Evolutionary conservation across 2,329 filamentous ascomycete genomes (phyloP).

Genomic region (Thielaviopsis musarum): DNA sequence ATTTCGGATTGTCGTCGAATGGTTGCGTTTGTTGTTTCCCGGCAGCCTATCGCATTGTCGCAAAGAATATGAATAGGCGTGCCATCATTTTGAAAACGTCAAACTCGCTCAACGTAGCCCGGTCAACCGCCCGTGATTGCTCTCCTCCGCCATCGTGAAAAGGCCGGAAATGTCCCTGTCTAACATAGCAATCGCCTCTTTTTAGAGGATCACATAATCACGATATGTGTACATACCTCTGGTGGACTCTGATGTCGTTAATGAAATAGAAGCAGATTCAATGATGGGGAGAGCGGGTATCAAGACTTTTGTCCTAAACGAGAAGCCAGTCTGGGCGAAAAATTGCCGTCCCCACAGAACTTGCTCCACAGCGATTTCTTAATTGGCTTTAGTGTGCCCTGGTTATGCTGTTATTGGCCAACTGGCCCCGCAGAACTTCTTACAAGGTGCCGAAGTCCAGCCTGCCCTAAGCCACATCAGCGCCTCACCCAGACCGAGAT

Average conservation of each 20-base stretch:
- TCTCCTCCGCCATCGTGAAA: constrained; percentile 40
- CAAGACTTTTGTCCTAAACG: constrained; percentile 1
- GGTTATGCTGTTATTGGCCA: neutral
- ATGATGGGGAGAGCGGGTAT: constrained; percentile 7
- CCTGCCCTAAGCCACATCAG: constrained; percentile 8
- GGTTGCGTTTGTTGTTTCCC: neutral
- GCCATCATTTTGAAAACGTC: neutral
- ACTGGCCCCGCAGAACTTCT: neutral
- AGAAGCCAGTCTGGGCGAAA: constrained; percentile 1
- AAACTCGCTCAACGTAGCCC: constrained; percentile 1
- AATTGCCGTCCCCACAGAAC: constrained; percentile 10
- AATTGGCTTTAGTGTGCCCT: constrained; percentile 21
- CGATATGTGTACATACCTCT: constrained; percentile 9
- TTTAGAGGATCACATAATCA: neutral
- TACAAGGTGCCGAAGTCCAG: too few relatives aligned
- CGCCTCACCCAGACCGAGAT: neutral
- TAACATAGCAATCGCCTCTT: constrained; percentile 7
- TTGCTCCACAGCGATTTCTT: neutral
- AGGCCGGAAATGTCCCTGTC: constrained; percentile 18
- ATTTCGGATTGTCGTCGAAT: neutral
- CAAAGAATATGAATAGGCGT: neutral
- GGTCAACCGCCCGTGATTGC: constrained; percentile 34
- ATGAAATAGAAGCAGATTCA: constrained; percentile 2
- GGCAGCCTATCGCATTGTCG: neutral
- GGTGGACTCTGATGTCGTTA: constrained; percentile 10